phyloP scores from a whole-genome alignment of 2,329 filamentous ascomycete species.

The Dactylellina parvicollis region DNA sequence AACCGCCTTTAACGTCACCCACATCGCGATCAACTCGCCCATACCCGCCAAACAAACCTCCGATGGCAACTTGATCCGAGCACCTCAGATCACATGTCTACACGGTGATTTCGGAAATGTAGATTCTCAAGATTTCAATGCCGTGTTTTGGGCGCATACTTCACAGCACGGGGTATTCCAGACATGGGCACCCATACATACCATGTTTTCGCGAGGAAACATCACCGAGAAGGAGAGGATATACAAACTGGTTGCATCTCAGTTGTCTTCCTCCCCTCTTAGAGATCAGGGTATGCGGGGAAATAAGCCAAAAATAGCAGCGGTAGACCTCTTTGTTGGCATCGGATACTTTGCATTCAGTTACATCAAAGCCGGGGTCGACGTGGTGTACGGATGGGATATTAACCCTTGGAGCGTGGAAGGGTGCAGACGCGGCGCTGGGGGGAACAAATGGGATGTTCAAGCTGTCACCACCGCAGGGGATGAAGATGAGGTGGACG shows the following conservation, averaged over 20 bases:
- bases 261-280: neutral
- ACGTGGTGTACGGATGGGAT: slow-evolving; percentile 83
- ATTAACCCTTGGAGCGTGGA: slow-evolving; percentile 89
- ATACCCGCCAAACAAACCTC: slow-evolving; percentile 63
- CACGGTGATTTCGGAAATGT: slow-evolving; percentile 76
- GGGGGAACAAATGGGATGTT: slow-evolving; percentile 73
- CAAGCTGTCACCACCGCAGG: slow-evolving; percentile 67
- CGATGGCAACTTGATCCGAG: slow-evolving; percentile 75
- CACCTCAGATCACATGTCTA: slow-evolving; percentile 76
- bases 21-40: slow-evolving; percentile 70
- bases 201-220: slow-evolving; percentile 94
- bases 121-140: slow-evolving; percentile 68
- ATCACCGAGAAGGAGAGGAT: slow-evolving; percentile 86
- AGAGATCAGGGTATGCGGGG: slow-evolving; percentile 56
- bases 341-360: slow-evolving; percentile 95
- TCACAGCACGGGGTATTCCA: slow-evolving; percentile 83
- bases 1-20: slow-evolving; percentile 64
- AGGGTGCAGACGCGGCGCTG: slow-evolving; percentile 78
- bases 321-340: slow-evolving; percentile 85
- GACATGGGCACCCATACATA: slow-evolving; percentile 86
- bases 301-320: slow-evolving; percentile 51
- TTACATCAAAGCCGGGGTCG: slow-evolving; percentile 76
- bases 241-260: slow-evolving; percentile 64
- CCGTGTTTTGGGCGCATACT: slow-evolving; percentile 80
- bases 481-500: slow-evolving; percentile 61